Conservation (phyloP, 495 filamentous ascomycete genomes). For the Pyronema omphalodes region DNA sequence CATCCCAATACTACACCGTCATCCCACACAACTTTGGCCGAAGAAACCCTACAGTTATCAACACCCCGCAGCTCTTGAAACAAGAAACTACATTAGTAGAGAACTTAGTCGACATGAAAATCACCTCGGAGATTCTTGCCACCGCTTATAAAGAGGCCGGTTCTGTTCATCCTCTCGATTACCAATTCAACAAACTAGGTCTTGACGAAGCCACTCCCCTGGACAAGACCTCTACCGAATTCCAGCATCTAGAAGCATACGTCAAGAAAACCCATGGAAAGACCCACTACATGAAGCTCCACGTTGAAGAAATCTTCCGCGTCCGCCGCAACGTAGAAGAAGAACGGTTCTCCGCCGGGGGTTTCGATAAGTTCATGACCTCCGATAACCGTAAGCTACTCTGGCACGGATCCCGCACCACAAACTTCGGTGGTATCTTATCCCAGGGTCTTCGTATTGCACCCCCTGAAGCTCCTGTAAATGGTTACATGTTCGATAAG, state of each 20-base stretch:
- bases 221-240: slow-evolving; percentile 40
- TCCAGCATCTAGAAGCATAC: slow-evolving; percentile 42
- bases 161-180: slow-evolving; percentile 44
- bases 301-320: slow-evolving; percentile 63
- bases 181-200: slow-evolving; percentile 47
- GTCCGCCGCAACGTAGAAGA: slow-evolving; percentile 58
- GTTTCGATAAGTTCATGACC: slow-evolving; percentile 27
- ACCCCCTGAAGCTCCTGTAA: slow-evolving; percentile 38
- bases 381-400: slow-evolving; percentile 48
- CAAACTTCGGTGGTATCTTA: slow-evolving; percentile 70
- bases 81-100: slow-evolving; percentile 60
- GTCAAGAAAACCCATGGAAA: slow-evolving; percentile 41
- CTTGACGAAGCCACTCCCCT: slow-evolving; percentile 58
- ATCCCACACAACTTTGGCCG: slow-evolving; percentile 74
- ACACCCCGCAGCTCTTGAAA: slow-evolving; percentile 36
- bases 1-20: slow-evolving; percentile 58
- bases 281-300: slow-evolving; percentile 40
- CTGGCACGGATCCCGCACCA: slow-evolving; percentile 67
- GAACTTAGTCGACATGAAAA: slow-evolving; percentile 63
- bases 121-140: slow-evolving; percentile 61
- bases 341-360: slow-evolving; percentile 43
- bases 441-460: slow-evolving; percentile 74
- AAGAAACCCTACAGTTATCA: slow-evolving; percentile 47
- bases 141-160: slow-evolving; percentile 31
- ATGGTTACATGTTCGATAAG: slow-evolving; percentile 64